Evolutionary conservation across 2,329 filamentous ascomycete species (phyloP).

Genomic region (Aureobasidium sp.): DNA sequence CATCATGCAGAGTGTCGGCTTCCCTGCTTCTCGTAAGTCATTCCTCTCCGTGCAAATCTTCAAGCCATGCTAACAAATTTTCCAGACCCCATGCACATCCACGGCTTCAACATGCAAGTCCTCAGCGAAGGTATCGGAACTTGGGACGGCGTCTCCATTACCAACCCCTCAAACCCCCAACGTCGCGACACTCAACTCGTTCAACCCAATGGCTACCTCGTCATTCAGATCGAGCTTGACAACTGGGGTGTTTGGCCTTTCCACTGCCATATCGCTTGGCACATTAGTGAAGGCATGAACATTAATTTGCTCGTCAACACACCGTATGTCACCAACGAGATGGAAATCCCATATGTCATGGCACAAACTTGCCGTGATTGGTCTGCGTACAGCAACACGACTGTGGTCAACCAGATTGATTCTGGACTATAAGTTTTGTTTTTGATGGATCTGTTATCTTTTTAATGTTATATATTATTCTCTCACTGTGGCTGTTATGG

Average conservation of each 20-base stretch:
- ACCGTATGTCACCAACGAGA: slow-evolving; percentile 21
- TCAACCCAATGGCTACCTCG: slow-evolving; percentile 27
- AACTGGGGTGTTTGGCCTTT: slow-evolving; percentile 49
- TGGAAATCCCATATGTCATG: slow-evolving; percentile 26
- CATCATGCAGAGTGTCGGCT: slow-evolving; percentile 39
- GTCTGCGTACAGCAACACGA: slow-evolving; percentile 19
- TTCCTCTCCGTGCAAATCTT: background rate
- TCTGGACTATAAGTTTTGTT: slow-evolving; percentile 20
- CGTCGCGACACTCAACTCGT: slow-evolving; percentile 25
- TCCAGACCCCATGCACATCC: slow-evolving; percentile 29
- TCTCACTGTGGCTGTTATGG: background rate
- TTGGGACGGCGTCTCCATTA: slow-evolving; percentile 26
- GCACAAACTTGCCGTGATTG: slow-evolving; percentile 29
- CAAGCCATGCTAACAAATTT: background rate
- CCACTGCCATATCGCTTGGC: slow-evolving; percentile 28
- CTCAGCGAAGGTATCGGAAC: slow-evolving; percentile 21
- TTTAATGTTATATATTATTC: background rate
- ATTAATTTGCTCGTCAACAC: slow-evolving; percentile 28
- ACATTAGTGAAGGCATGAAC: slow-evolving; percentile 27
- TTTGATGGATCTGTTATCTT: background rate
- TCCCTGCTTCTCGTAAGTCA: slow-evolving; percentile 16
- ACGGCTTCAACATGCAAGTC: slow-evolving; percentile 28
- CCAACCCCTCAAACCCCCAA: slow-evolving; percentile 24
- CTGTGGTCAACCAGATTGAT: slow-evolving; percentile 24
- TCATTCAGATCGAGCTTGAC: slow-evolving; percentile 41